Percentiles rank a stretch among this genome's conserved stretches.
Evolutionary conservation across 1,284 basidiomycete genomes (phyloP).

Genomic region (Lentinula novae-zelandiae): DNA sequence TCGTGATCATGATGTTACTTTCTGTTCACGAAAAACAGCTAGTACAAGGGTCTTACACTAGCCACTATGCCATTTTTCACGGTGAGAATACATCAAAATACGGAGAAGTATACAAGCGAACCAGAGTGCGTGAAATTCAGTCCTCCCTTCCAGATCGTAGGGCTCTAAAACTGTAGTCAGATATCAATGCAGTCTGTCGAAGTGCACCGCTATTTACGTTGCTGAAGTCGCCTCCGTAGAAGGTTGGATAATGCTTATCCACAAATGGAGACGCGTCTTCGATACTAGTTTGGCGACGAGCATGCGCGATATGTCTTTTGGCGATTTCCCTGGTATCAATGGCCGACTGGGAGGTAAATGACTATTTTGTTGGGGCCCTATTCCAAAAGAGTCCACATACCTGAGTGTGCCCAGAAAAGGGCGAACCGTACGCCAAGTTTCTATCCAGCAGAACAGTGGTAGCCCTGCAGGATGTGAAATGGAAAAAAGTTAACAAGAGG

Average conservation of each 20-base stretch:
- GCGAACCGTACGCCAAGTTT: slow-evolving; percentile 48
- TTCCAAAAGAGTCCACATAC: slow-evolving; percentile 22
- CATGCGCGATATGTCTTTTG: slow-evolving; percentile 32
- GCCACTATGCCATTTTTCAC: slow-evolving; percentile 29
- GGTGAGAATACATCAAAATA: not conserved
- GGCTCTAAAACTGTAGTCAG: slow-evolving; percentile 29
- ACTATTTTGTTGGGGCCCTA: not conserved
- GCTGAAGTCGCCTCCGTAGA: slow-evolving; percentile 50
- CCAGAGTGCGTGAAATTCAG: slow-evolving; percentile 55
- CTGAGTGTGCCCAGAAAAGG: slow-evolving; percentile 38
- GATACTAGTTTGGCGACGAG: slow-evolving; percentile 32
- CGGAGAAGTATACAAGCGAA: slow-evolving; percentile 16
- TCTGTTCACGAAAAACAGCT: slow-evolving; percentile 8
- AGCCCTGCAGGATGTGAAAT: slow-evolving; percentile 17
- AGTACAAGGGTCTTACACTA: slow-evolving; percentile 24
- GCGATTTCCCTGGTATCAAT: slow-evolving; percentile 37
- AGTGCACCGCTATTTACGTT: slow-evolving; percentile 32
- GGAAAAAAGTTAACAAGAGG: not conserved
- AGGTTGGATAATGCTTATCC: slow-evolving; percentile 53
- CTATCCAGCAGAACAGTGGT: slow-evolving; percentile 33
- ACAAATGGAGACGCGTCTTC: slow-evolving; percentile 35
- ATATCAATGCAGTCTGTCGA: not conserved
- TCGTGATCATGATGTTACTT: not conserved
- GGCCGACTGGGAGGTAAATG: slow-evolving; percentile 29
- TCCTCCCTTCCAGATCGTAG: slow-evolving; percentile 50